Evolutionary conservation across 1,139 yeast species (phyloP), one percentile per base, ranked within the genome.

Genomic region (Geotrichum reessii): DNA sequence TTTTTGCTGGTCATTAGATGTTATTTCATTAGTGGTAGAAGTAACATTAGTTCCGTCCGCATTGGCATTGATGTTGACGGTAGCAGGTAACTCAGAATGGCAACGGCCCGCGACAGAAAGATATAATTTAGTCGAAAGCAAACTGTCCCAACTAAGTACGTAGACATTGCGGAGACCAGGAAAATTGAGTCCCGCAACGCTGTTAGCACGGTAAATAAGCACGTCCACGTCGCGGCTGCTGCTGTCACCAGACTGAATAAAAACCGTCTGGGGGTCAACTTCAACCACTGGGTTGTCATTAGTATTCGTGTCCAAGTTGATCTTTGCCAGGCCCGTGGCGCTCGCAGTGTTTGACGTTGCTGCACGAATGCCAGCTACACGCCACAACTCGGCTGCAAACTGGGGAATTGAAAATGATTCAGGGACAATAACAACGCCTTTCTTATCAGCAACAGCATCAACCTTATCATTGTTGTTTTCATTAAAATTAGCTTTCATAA

Each of bases 101-200:
- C 57, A 50, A 5, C 62, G 52, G 8, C 62, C 60, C 5, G 60
- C 60, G 12, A 55, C 50, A 2, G 56, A 44, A 2, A 50, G 25
- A 25, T 57, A 57, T 3, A 55, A 51, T 44, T 55, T 57, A 1
- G 62, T 44, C 17, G 58, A 52, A 12, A 52, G 42, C 22, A 60
- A 33, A 48, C 58, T 57, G 52, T 60, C 60, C 64, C 63, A 62
- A n/a, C 61, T 48, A 25, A 62, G 22, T 1, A 55, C 59, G 48
- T 58, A 62, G 51, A 62, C 58, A 40, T 58, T 25, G 31, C 46
- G 19, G 21, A 62, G 61, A 14, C 61, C 63, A 2, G 63, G 63
- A 44, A 60, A 61, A 47, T 61, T 61, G 24, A 62, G 53, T 2
- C 64, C 64, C 2, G 47, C 52, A 12, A 27, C 53, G 27, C 52